Evolutionary conservation across 2,329 filamentous ascomycete genomes (phyloP).

Genomic region (Colletotrichum costaricense): DNA sequence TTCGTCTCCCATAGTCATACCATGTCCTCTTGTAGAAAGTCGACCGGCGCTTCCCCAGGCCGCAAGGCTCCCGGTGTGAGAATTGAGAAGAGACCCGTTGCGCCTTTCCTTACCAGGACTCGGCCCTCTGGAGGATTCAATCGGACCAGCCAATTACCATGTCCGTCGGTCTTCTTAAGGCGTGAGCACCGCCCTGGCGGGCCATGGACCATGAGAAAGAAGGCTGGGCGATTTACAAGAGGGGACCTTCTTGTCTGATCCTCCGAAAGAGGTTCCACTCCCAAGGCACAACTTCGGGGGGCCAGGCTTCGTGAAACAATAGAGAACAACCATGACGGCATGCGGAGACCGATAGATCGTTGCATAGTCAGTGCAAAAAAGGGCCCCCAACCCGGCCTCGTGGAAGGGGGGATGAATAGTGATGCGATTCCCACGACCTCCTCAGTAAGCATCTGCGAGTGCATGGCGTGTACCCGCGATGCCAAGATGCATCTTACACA

Average conservation of each 20-base stretch:
- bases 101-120: conserved; percentile 12
- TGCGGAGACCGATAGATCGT: not conserved
- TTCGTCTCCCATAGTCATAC: not conserved
- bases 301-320: not conserved
- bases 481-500: conserved; percentile 25
- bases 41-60: conserved; percentile 2
- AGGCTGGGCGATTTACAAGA: not conserved
- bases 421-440: not conserved
- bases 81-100: conserved; percentile 11
- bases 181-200: not conserved
- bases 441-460: conserved; percentile 6
- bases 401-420: not conserved
- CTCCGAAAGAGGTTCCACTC: conserved; percentile 2
- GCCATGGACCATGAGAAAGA: not conserved
- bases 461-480: conserved; percentile 10
- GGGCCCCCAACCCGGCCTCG: not conserved
- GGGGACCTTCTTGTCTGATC: not conserved
- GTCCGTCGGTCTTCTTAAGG: not conserved
- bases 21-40: not conserved
- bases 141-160: not conserved
- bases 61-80: conserved; percentile 11
- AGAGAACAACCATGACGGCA: conserved; percentile 6
- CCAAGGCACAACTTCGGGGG: not conserved
- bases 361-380: not conserved
- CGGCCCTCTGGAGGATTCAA: conserved; percentile 15